Evolutionary conservation across 2,329 filamentous ascomycete genomes (phyloP).

Genomic region (Cladosporium halotolerans): DNA sequence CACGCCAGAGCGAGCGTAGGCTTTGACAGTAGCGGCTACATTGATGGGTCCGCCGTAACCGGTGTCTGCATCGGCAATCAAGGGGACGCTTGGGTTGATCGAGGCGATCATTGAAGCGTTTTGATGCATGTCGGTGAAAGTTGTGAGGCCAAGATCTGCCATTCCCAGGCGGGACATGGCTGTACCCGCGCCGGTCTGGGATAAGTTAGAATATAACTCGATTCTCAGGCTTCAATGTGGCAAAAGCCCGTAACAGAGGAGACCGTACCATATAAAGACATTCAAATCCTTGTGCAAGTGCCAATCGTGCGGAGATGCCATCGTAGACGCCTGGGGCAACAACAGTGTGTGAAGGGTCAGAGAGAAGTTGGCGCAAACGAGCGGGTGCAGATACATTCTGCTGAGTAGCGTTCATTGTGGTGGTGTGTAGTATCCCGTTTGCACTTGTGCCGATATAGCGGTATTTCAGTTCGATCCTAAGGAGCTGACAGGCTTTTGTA

Average conservation of each 20-base stretch:
- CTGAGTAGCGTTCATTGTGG: conserved; percentile 19
- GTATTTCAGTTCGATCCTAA: too few relatives aligned
- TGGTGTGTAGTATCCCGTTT: neutral
- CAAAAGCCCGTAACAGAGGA: neutral
- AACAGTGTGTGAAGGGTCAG: conserved; percentile 33
- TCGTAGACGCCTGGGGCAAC: conserved; percentile 63
- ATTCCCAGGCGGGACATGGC: conserved; percentile 55
- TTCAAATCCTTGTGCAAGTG: conserved; percentile 57
- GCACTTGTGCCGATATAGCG: too few relatives aligned
- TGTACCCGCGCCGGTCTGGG: conserved; percentile 57
- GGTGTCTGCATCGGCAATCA: conserved; percentile 58
- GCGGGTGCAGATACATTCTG: conserved; percentile 18
- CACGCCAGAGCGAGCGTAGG: conserved; percentile 43
- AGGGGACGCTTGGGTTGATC: conserved; percentile 48
- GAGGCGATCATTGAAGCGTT: conserved; percentile 61
- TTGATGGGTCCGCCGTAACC: conserved; percentile 46
- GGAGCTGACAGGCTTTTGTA: too few relatives aligned
- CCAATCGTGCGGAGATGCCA: conserved; percentile 59
- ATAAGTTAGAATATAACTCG: neutral
- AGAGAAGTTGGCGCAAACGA: conserved; percentile 26
- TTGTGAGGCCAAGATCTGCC: conserved; percentile 58
- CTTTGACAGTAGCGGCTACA: conserved; percentile 22
- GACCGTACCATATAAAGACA: conserved; percentile 59
- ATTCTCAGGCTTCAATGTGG: neutral
- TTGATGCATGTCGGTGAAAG: conserved; percentile 56